Percentiles rank a stretch among this genome's conserved stretches.
These are phyloP conservation scores for Raphanus raphanistrum DNA, from an alignment of 345 rosid species.

Conservation along the genomic window DNA sequence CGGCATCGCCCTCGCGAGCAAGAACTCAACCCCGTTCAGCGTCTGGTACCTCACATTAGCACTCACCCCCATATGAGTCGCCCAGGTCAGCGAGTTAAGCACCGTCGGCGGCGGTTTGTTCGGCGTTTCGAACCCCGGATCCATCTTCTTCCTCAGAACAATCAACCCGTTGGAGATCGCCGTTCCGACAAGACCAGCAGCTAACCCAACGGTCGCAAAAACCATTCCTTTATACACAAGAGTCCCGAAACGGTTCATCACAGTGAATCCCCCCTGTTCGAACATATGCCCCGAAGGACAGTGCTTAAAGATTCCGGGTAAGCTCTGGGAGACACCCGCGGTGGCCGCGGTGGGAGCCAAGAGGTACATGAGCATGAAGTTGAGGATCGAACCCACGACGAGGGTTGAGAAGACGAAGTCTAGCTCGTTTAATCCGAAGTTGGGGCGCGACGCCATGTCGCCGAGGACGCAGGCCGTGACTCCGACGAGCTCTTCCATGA, in stretches of 20 bases:
- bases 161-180: slow-evolving; percentile 80
- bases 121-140: slow-evolving; percentile 81
- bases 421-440: slow-evolving; percentile 90
- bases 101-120: slow-evolving; percentile 88
- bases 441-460: slow-evolving; percentile 97
- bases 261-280: slow-evolving; percentile 62
- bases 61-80: slow-evolving; percentile 86
- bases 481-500: slow-evolving; percentile 96
- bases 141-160: slow-evolving; percentile 91
- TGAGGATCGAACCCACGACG: slow-evolving; percentile 79
- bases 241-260: slow-evolving; percentile 69
- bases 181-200: slow-evolving; percentile 92
- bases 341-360: slow-evolving; percentile 68
- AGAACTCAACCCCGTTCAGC: slow-evolving; percentile 74
- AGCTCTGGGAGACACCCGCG: slow-evolving; percentile 41
- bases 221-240: slow-evolving; percentile 78
- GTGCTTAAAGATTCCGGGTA: slow-evolving; percentile 69
- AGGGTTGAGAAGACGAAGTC: slow-evolving; percentile 95
- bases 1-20: slow-evolving; percentile 63
- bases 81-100: slow-evolving; percentile 87
- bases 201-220: slow-evolving; percentile 78
- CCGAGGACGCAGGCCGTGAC: slow-evolving; percentile 85
- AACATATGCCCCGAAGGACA: slow-evolving; percentile 93
- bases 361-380: slow-evolving; percentile 90
- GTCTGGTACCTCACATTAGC: slow-evolving; percentile 93